Evolutionary conservation across 1,284 basidiomycete genomes (phyloP), one percentile per base, ranked within the genome.

Genomic region (Naganishia sp.): DNA sequence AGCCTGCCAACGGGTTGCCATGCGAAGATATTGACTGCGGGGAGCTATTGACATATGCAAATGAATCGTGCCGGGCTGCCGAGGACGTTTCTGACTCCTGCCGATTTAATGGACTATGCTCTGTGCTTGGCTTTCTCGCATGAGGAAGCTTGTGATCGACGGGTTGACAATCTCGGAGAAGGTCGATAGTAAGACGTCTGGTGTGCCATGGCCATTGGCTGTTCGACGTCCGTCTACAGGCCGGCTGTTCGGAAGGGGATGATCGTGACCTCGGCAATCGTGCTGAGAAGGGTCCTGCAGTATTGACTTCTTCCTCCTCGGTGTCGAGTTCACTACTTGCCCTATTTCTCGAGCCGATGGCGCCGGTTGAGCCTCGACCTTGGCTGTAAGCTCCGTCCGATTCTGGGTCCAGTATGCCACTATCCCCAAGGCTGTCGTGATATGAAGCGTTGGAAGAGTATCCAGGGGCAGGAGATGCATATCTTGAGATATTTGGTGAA

Each of bases 241-340:
- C 1, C 13, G 31, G 13, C n/a, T 25, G 47, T 17, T 35, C 35
- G 3, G 49, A 51, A 6, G 35, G 6, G 21, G 32, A 11, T 15
- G 23, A 21, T 17, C 35, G 32, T 6, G 58, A 61, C 58, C 58
- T 51, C 6, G 35, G 58, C 47, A 50, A 51, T 18, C 58, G 58
- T 18, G 47, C 46, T n/a, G 58, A 61, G 2, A 61, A 42, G 17
- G 47, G 39, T 28, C 32, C 41, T 28, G 39, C 23, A 18, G 58
- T 28, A 39, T 51, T 35, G 13, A 35, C 25, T 6, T 60, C 57
- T 7, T 61, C 58, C 13, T 39, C 35, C 7, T 61, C 58, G 18
- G 58, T 61, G n/a, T 61, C 58, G 23, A 61, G n/a, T 42, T 61
- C 58, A 15, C 58, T 61, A 6, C 58, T 47, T 7, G 58, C 50